These are phyloP conservation scores for Ensete ventricosum DNA, from an alignment of 176 grass and related monocot species.

Conservation along the genomic window DNA sequence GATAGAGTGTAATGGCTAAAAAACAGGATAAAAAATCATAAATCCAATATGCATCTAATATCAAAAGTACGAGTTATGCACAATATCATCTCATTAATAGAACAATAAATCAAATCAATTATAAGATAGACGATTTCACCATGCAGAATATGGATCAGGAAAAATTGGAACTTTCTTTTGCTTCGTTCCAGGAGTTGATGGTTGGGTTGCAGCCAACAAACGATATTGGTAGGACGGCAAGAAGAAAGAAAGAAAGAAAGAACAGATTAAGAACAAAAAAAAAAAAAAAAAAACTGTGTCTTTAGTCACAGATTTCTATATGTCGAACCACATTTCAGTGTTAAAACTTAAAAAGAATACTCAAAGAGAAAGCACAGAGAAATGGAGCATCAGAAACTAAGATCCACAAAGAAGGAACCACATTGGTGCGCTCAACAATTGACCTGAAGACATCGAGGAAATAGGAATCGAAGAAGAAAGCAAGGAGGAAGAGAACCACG, in stretches of 20 bases:
- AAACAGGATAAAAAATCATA: not conserved
- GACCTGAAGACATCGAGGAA: not conserved
- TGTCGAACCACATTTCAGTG: not conserved
- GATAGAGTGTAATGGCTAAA: not conserved
- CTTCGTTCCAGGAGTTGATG: not conserved
- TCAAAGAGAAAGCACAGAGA: not conserved
- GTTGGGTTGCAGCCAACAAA: not conserved
- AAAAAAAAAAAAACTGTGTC: no score
- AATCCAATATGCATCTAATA: no score
- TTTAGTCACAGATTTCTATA: not conserved
- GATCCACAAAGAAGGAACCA: no score
- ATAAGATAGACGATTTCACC: not conserved
- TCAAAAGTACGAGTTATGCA: no score
- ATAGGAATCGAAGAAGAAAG: not conserved
- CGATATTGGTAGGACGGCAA: not conserved
- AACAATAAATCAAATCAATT: no score
- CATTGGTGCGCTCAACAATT: no score
- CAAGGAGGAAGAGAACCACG: not conserved
- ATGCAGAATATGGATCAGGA: not conserved
- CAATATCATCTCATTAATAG: no score
- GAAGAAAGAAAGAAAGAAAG: not conserved
- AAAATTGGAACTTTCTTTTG: not conserved
- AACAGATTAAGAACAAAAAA: not conserved
- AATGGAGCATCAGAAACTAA: not conserved
- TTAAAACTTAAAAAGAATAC: not conserved